Evolutionary conservation across 768 basidiomycete species (phyloP), one percentile per base, ranked within the genome.

Genomic region (Lactarius vividus): DNA sequence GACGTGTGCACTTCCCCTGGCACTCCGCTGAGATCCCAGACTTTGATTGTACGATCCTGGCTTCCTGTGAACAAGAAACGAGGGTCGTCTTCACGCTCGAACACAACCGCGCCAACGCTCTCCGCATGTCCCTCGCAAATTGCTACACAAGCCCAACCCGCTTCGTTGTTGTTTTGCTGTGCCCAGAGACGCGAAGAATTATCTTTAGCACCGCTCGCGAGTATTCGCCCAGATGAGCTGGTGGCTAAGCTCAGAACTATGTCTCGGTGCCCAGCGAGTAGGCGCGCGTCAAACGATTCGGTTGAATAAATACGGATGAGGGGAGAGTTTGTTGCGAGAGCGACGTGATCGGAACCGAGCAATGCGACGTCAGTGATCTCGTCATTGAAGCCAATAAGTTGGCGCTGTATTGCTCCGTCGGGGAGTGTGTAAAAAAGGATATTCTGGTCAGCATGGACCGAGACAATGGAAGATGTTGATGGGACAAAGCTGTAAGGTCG

Each of bases 271-370:
- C 95, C 95, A 29, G 89, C 82, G 37, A 99, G 82, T 7, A 98
- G 82, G 28, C 92, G 87, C 1, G 92, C 90, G 78, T 98, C 92
- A 61, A 94, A 82, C 8, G 85, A 83, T 35, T 83, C 74, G 2
- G 87, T 82, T 3, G 89, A 87, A 77, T 98, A 99, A 2, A 99
- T 78, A 28, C 96, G 91, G 69, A 99, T 91, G 35, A 97, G 84
- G 29, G 94, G 92, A 1, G 97, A 98, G 76, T 99, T 99, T 46
- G 97, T 96, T n/a, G 96, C 96, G 23, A 99, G 81, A 23, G 96
- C 97, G 37, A 98, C 78, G 71, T 92, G 88, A 2, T 87, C 83
- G 74, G 81, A 73, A 54, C 84, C 84, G 65, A 99, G 82, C 78
- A 95, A 93, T 31, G 84, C 81, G 5, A 88, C 85, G 72, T 98